Base-by-base conservation (phyloP, 1,139 yeast species). In the Ogataea hybrid region DNA sequence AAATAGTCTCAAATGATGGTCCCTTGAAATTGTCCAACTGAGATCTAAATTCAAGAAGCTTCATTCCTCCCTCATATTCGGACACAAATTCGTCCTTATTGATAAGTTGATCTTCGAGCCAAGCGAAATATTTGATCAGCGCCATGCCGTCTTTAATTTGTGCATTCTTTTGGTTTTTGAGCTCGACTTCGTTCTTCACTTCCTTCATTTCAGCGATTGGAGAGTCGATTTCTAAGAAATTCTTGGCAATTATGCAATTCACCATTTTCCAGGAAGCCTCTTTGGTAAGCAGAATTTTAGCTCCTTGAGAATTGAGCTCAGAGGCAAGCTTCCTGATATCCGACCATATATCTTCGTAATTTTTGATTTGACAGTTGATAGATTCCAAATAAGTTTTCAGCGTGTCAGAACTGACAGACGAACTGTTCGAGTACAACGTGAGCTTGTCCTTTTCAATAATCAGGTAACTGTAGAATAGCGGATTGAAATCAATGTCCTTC, bases 111-210 rank as follows among this genome's bases (percentile, higher is more conserved):
- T 80, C 64, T 59, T 89, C 96, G 47, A 92, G 70, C 97, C 97
- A 92, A 2, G 96, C 75, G 57, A 89, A 84, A 57, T 81, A 90
- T 54, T 79, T 78, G 39, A 81, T 71, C 36, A 90, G 66, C 1
- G 97, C 95, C 44, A 82, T 75, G 11, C 96, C 97, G 64, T 94
- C 98, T 57, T 84, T 85, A 46, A 82, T 68, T 58, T 92, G 97
- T 0, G 97, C 95, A 8, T 62, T 57, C 51, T 73, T 76, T 40
- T 95, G 92, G 27, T 96, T 96, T 25, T 69, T 61, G 30, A 90
- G 67, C 65, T 94, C 99, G 6, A 69, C 68, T 3, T 64, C 60
- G 61, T 89, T 90, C 62, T 92, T 94, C 40, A 85, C 68, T 14
- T 90, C 79, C 67, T 94, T 94, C 60, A 87, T 75, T 27, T 74